Conservation (phyloP, 345 rosid genomes). For the Capsella bursapastoris region DNA sequence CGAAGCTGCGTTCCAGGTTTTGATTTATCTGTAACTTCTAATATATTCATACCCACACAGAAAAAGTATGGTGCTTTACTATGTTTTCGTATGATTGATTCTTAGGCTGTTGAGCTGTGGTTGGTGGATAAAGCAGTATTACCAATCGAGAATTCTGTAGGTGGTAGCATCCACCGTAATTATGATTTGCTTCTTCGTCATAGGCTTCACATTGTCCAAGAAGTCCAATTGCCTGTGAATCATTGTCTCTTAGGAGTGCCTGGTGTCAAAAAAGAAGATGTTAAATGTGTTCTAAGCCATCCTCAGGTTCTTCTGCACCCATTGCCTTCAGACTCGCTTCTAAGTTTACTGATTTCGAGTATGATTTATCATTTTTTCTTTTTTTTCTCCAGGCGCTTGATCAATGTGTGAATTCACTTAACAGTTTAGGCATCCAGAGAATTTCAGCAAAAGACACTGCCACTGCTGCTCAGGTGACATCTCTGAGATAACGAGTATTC, state of each 20-base stretch:
- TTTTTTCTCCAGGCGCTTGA: slow-evolving; percentile 68
- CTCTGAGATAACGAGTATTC: slow-evolving; percentile 15
- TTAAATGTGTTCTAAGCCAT: slow-evolving; percentile 83
- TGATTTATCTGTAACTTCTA: slow-evolving; percentile 17
- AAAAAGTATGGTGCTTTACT: slow-evolving; percentile 22
- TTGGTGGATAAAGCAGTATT: slow-evolving; percentile 91
- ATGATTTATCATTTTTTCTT: background rate
- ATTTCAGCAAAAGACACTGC: slow-evolving; percentile 77
- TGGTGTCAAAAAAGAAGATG: slow-evolving; percentile 68
- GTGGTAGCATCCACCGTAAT: slow-evolving; percentile 93
- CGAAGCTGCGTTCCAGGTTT: slow-evolving; percentile 87
- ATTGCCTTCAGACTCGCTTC: slow-evolving; percentile 13
- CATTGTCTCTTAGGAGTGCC: slow-evolving; percentile 89
- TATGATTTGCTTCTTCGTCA: slow-evolving; percentile 95
- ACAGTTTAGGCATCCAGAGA: slow-evolving; percentile 61
- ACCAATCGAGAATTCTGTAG: slow-evolving; percentile 90
- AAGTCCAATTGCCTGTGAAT: slow-evolving; percentile 75
- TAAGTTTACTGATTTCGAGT: slow-evolving; percentile 21
- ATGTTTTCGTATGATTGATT: slow-evolving; percentile 23
- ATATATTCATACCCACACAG: slow-evolving; percentile 2
- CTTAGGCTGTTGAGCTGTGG: slow-evolving; percentile 94
- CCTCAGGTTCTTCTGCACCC: slow-evolving; percentile 63
- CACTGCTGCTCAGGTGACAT: slow-evolving; percentile 80
- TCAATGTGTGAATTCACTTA: slow-evolving; percentile 73
- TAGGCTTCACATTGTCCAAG: slow-evolving; percentile 93